Conservation (phyloP, 2,329 filamentous ascomycete species). For the Hypomyces perniciosus region DNA sequence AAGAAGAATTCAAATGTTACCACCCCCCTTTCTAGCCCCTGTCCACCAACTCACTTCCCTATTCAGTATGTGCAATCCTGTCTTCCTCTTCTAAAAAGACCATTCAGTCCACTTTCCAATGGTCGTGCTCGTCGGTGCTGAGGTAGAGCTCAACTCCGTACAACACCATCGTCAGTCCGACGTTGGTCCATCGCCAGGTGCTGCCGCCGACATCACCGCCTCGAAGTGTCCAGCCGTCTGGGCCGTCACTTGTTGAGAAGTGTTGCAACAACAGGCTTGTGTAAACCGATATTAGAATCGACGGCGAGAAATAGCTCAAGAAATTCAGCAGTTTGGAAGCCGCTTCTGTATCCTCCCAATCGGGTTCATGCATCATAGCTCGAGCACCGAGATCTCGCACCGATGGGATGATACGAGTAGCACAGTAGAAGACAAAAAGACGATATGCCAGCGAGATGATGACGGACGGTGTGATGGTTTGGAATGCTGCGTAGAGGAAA, state of each 20-base stretch:
- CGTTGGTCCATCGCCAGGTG: conserved; percentile 88
- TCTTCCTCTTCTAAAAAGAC: conserved; percentile 4
- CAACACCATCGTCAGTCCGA: conserved; percentile 79
- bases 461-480: conserved; percentile 91
- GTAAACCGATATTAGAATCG: conserved; percentile 91
- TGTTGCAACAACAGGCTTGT: conserved; percentile 94
- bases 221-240: conserved; percentile 76
- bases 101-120: conserved; percentile 88
- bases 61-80: background rate
- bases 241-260: conserved; percentile 70
- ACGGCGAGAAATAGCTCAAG: conserved; percentile 89
- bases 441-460: conserved; percentile 93
- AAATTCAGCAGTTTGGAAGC: conserved; percentile 76
- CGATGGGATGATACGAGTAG: conserved; percentile 91
- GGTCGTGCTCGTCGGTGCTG: conserved; percentile 76
- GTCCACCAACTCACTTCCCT: too few species aligned
- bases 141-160: conserved; percentile 90
- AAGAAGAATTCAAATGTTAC: background rate
- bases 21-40: background rate
- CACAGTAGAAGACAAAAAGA: conserved; percentile 90
- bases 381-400: conserved; percentile 80
- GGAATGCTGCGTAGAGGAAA: conserved; percentile 84
- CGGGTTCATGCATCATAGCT: conserved; percentile 77
- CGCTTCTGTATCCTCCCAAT: conserved; percentile 77
- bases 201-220: conserved; percentile 76